These are phyloP conservation scores for Blastomyces emzantsi DNA, from an alignment of 2,329 filamentous ascomycete genomes.

Conservation along the genomic window DNA sequence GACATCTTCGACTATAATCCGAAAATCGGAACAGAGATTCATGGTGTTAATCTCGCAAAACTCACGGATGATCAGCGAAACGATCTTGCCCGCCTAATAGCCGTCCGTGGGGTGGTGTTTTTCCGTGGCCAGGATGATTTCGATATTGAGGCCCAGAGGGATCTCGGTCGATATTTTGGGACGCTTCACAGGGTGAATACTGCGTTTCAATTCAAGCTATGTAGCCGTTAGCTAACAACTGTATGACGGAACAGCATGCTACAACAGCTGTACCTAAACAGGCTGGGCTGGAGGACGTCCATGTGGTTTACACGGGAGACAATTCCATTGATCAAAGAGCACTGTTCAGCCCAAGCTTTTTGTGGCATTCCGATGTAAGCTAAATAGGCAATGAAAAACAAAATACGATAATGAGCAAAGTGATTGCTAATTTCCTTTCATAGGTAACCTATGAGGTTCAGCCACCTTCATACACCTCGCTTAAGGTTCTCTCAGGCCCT, in stretches of 20 bases:
- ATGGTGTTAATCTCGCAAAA: constrained; percentile 43
- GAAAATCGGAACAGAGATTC: constrained; percentile 48
- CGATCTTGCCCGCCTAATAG: constrained; percentile 46
- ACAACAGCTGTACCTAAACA: constrained; percentile 45
- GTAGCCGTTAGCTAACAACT: neutral
- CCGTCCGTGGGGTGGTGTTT: constrained; percentile 49
- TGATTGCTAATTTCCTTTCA: neutral
- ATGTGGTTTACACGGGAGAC: constrained; percentile 48
- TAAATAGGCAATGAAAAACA: constrained; percentile 20
- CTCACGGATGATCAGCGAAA: constrained; percentile 46
- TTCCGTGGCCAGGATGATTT: constrained; percentile 49
- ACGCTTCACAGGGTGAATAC: constrained; percentile 40
- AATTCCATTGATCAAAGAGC: constrained; percentile 46
- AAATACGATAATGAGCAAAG: neutral
- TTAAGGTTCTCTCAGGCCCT: constrained; percentile 47
- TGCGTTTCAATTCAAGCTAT: neutral
- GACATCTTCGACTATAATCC: constrained; percentile 50
- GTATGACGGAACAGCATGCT: constrained; percentile 33
- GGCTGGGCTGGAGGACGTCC: constrained; percentile 46
- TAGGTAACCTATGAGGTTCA: constrained; percentile 46
- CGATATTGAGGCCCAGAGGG: constrained; percentile 45
- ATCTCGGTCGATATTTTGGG: constrained; percentile 46
- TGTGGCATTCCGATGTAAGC: constrained; percentile 47
- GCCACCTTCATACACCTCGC: constrained; percentile 49
- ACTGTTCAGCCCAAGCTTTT: constrained; percentile 46